Evolutionary conservation across 2,329 filamentous ascomycete genomes (phyloP).

Genomic region (Aureobasidium sp.): DNA sequence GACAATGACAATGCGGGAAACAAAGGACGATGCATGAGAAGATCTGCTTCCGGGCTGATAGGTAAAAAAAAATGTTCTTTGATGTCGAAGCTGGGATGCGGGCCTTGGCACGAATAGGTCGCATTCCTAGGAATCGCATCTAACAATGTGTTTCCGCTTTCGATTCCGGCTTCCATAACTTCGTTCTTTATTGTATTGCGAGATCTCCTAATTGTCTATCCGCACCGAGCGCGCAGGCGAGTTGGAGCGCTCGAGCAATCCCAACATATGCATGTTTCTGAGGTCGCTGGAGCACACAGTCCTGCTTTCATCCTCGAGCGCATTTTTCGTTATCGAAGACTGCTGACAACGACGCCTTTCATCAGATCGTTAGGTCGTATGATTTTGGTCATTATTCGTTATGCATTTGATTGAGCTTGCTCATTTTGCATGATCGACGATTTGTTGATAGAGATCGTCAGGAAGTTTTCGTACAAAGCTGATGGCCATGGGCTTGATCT

Average conservation of each 20-base stretch:
- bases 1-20: background rate
- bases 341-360: background rate
- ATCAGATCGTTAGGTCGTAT: background rate
- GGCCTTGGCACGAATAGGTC: background rate
- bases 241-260: too few relatives aligned
- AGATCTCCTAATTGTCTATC: background rate
- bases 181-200: background rate
- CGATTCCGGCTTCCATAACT: background rate
- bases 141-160: background rate
- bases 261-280: too few relatives aligned
- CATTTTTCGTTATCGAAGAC: background rate
- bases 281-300: background rate
- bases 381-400: background rate
- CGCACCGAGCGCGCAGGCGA: background rate
- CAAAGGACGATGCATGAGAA: background rate
- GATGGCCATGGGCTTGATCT: slow-evolving; percentile 73
- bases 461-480: slow-evolving; percentile 85
- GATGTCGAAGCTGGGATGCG: background rate
- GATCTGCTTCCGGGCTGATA: background rate
- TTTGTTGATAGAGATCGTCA: slow-evolving; percentile 80
- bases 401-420: background rate
- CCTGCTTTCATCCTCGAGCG: background rate
- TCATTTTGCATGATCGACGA: slow-evolving; percentile 77
- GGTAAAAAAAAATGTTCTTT: background rate
- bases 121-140: background rate